A percentile compares a stretch with the other conserved stretches of the same genome.
Evolutionary conservation across 768 basidiomycete species (phyloP).

Genomic region (Mycena metata): DNA sequence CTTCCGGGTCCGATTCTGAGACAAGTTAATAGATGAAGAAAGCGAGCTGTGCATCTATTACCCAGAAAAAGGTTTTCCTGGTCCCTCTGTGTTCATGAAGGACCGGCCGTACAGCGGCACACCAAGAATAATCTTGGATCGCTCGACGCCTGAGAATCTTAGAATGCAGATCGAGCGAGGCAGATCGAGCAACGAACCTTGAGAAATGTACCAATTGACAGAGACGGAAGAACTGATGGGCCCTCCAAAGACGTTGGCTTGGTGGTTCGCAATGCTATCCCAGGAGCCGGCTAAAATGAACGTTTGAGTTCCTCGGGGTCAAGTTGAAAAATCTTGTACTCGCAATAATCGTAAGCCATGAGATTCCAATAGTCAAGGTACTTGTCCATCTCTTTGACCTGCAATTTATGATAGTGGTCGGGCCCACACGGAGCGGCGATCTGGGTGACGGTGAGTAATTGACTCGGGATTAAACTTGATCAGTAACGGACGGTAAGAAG

Average conservation of each 20-base stretch:
- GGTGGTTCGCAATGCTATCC: constrained; percentile 81
- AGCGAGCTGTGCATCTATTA: neutral
- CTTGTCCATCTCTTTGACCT: constrained; percentile 86
- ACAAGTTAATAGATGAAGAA: neutral
- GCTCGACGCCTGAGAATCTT: constrained; percentile 63
- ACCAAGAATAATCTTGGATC: constrained; percentile 88
- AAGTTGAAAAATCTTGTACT: constrained; percentile 36
- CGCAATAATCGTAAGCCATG: constrained; percentile 93
- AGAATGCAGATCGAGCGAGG: neutral
- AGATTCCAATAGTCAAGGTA: constrained; percentile 97
- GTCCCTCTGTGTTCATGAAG: constrained; percentile 88
- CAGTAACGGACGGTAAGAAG: constrained; percentile 72
- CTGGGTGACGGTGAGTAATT: constrained; percentile 53
- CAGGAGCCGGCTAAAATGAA: constrained; percentile 75
- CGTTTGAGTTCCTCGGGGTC: neutral
- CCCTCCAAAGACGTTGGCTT: constrained; percentile 86
- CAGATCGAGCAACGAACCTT: constrained; percentile 49
- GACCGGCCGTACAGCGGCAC: constrained; percentile 95
- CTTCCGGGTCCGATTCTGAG: constrained; percentile 77
- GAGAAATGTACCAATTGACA: constrained; percentile 76
- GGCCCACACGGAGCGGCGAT: constrained; percentile 95
- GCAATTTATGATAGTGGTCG: constrained; percentile 84
- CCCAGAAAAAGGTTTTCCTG: constrained; percentile 84
- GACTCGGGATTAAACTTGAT: neutral
- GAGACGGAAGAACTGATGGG: constrained; percentile 73